These are phyloP conservation scores for Didymella exigua DNA, from an alignment of 2,329 filamentous ascomycete species.

Conservation along the genomic window DNA sequence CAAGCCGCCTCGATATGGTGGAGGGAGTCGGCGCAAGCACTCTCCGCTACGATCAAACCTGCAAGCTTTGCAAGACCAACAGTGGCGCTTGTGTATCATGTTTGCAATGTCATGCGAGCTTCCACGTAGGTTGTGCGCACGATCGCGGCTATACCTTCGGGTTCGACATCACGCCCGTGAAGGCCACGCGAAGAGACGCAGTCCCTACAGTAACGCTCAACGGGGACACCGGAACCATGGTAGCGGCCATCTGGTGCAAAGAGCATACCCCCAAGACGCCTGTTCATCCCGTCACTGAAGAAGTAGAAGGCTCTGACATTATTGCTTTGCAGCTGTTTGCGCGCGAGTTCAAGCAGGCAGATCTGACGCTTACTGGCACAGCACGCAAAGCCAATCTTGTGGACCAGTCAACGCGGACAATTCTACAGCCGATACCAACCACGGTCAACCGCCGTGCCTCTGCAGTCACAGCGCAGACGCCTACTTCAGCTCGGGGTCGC, in stretches of 20 bases:
- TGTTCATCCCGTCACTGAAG: constrained; percentile 79
- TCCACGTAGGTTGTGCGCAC: constrained; percentile 91
- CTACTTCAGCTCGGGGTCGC: constrained; percentile 43
- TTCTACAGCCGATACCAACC: constrained; percentile 39
- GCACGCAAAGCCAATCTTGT: constrained; percentile 88
- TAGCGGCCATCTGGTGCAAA: constrained; percentile 89
- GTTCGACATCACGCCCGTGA: constrained; percentile 88
- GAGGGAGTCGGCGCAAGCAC: constrained; percentile 79
- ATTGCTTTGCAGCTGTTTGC: constrained; percentile 87
- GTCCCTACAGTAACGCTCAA: constrained; percentile 80
- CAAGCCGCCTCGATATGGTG: constrained; percentile 79
- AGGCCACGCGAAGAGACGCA: constrained; percentile 83
- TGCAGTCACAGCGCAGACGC: constrained; percentile 41
- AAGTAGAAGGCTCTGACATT: constrained; percentile 70
- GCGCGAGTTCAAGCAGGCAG: constrained; percentile 91
- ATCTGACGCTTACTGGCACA: constrained; percentile 86
- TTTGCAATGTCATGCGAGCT: constrained; percentile 70
- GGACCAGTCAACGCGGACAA: constrained; percentile 64
- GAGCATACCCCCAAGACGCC: constrained; percentile 75
- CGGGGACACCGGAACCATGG: constrained; percentile 79
- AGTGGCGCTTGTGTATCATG: constrained; percentile 83
- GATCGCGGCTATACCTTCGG: constrained; percentile 82
- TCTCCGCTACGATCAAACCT: constrained; percentile 79
- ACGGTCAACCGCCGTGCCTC: constrained; percentile 50
- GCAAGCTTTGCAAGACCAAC: constrained; percentile 80